These are phyloP conservation scores for Rhododendron henanense DNA, from an alignment of 148 eudicot species.

Conservation along the genomic window DNA sequence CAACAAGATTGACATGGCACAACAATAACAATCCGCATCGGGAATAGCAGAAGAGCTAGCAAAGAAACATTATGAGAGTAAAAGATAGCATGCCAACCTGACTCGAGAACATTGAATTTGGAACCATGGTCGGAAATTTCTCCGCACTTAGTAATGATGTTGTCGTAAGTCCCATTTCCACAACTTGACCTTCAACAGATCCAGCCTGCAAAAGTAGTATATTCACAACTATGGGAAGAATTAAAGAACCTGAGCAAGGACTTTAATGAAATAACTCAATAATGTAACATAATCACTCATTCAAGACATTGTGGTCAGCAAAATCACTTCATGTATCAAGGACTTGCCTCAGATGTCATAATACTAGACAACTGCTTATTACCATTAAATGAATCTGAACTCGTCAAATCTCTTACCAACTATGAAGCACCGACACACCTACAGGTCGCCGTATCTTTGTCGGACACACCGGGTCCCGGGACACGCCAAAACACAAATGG, in stretches of 20 bases:
- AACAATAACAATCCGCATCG: not conserved
- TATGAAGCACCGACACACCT: not conserved
- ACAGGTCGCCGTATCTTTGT: not conserved
- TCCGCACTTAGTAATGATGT: conserved; percentile 79
- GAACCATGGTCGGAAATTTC: conserved; percentile 81
- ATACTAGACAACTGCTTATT: not conserved
- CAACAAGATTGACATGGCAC: not conserved
- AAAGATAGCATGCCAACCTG: conserved; percentile 49
- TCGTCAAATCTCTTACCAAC: not conserved
- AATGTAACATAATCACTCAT: not conserved
- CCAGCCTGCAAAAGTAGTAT: conserved; percentile 75
- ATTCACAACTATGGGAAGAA: not conserved
- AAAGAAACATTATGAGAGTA: not conserved
- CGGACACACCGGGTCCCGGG: not conserved
- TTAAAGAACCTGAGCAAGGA: not conserved
- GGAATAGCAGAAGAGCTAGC: not conserved
- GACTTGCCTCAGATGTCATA: not conserved
- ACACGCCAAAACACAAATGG: not conserved
- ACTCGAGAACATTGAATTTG: conserved; percentile 87
- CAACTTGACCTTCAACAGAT: conserved; percentile 95
- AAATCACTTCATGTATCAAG: not conserved
- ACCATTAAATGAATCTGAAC: not conserved
- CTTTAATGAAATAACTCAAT: not conserved
- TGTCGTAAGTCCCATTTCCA: conserved; percentile 90
- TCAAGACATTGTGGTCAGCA: not conserved